Base-by-base conservation (phyloP, 495 filamentous ascomycete species). In the Talaromyces borbonicus region DNA sequence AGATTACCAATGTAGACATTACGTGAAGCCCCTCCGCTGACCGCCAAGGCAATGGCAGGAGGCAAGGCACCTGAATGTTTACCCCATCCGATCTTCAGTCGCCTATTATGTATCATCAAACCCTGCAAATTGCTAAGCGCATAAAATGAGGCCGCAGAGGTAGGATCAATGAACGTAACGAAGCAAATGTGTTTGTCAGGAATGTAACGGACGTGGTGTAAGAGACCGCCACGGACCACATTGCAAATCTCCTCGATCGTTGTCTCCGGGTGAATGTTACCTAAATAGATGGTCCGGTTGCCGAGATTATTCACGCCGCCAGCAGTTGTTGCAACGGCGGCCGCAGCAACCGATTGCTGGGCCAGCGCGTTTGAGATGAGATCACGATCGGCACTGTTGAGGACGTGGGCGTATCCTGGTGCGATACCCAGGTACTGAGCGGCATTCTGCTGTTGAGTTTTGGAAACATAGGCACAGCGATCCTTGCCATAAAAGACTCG, bases 181-280 rank as follows among this genome's bases (percentile, higher is more conserved):
- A 98, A 98, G 72, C 92, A 98, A 55, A 97, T 98, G 65, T 98
- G 92, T 75, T 98, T 98, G 70, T 98, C 92, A 20, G 92, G 93
- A 54, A 98, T 98, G 67, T 96, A 98, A 44, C 92, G 87, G 64
- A 98, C 92, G 62, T 98, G 92, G 61, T 98, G 92, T 56, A 98
- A 71, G 48, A 96, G 71, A 50, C 90, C 90, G 33, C 90, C 90
- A 40, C 90, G 81, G 22, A 96, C 90, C 38, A 96, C 90, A 56
- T 96, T 96, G 71, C 90, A 96, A 61, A 96, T 96, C 62, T 95
- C 92, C 65, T 97, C 92, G 53, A 96, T 90, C 2, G 92, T 97
- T 1, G 92, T 98, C 66, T 98, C 92, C 0, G 92, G 92, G 62
- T 98, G 92, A 53, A 98, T 98, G 66, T 98, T 98, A 51, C 92